Conservation (phyloP, 345 rosid genomes). For the Lepidium sativum region DNA sequence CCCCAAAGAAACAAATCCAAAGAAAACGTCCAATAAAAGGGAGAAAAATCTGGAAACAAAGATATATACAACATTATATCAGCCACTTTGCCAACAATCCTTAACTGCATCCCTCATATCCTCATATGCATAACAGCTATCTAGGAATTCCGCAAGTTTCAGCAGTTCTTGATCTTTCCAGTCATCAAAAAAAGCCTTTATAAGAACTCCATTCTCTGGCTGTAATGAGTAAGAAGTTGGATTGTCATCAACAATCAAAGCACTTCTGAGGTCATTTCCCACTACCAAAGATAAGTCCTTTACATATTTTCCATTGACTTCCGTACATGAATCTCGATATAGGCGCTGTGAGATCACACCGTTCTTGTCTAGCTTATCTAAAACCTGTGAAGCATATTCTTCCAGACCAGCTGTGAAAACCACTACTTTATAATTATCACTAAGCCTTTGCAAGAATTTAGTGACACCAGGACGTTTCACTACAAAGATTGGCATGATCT, state of each 20-base stretch:
- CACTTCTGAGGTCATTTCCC: constrained; percentile 53
- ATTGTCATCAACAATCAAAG: constrained; percentile 75
- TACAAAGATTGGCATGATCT: constrained; percentile 52
- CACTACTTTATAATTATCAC: constrained; percentile 46
- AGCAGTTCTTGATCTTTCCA: constrained; percentile 42
- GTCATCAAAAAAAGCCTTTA: constrained; percentile 55
- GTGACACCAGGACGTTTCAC: constrained; percentile 83
- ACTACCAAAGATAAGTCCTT: constrained; percentile 64
- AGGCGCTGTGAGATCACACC: constrained; percentile 59
- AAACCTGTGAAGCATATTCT: constrained; percentile 70
- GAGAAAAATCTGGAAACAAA: background rate
- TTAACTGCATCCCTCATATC: constrained; percentile 75
- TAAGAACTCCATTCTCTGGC: constrained; percentile 75
- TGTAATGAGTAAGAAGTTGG: constrained; percentile 61
- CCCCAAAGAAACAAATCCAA: too few relatives aligned
- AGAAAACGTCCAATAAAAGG: background rate
- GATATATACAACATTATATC: background rate
- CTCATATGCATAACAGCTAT: constrained; percentile 36
- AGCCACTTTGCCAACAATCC: constrained; percentile 4
- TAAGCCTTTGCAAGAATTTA: constrained; percentile 45
- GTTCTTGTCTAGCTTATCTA: constrained; percentile 51
- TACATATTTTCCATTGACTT: constrained; percentile 53
- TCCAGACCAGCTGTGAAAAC: constrained; percentile 80
- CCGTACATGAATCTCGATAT: constrained; percentile 66
- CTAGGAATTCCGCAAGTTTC: constrained; percentile 44